Evolutionary conservation across 139 green algal genomes (phyloP), one percentile per base, ranked within the genome.

Genomic region (Volvox africanus): DNA sequence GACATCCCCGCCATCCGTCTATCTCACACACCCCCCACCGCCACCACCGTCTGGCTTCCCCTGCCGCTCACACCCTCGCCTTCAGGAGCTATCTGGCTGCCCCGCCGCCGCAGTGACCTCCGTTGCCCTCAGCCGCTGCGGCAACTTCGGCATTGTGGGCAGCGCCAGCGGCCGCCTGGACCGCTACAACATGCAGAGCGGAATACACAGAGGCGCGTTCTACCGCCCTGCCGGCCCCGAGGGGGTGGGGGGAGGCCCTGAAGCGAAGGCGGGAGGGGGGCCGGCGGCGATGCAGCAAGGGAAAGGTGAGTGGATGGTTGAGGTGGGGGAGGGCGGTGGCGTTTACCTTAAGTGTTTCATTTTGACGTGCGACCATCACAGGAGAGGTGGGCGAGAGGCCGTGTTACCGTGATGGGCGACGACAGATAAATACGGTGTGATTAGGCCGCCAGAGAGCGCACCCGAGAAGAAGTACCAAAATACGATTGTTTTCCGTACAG

Each of bases 131-230:
- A 97, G 93, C 92, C 88, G 88, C 79, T 99, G 98, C 93, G 98
- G 98, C 78, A 99, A 99, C 95, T 99, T 99, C 94, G 98, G 94
- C 0, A 68, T 99, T 28, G 96, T 99, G 30, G 98, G 98, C 28
- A 96, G 71, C 24, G 77, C 62, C 6, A 67, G 32, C 0, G 98
- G 98, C 0, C 95, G 94, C 6, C 68, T 99, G 50, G 96, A 99
- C 94, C 75, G 97, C 5, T 99, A 99, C 95, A 99, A 99, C 96
- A 94, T 99, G 96, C 98, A 99, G 95, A 97, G 93, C 26, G 97
- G 97, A 1, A 71, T 97, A 36, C 96, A 99, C 93, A 90, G 97
- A 26, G 97, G 97, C 33, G 86, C 79, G 0, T 98, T 97, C 91
- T 87, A 35, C 35, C 80, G 94, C n/a, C 30, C 61, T 26, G 62